Conservation (phyloP, 1,139 yeast species). For the Suhomyces panamericanus region DNA sequence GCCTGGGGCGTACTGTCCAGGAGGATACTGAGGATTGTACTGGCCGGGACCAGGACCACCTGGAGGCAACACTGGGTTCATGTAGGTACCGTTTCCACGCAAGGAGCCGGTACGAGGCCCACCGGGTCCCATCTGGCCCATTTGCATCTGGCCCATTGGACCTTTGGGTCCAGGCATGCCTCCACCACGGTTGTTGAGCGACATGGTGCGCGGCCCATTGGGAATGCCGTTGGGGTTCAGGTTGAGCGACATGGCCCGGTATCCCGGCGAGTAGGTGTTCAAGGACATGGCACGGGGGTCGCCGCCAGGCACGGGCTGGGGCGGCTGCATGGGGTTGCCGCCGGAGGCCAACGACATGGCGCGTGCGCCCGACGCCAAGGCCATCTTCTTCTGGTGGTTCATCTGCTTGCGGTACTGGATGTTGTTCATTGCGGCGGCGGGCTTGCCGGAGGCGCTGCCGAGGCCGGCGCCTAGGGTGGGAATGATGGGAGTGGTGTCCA, state of each 20-base stretch:
- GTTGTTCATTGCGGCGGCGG: slow-evolving; percentile 39
- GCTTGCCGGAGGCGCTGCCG: slow-evolving; percentile 17
- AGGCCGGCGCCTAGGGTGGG: slow-evolving; percentile 52
- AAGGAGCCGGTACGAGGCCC: slow-evolving; percentile 13
- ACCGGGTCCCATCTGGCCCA: slow-evolving; percentile 6
- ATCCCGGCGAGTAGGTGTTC: slow-evolving; percentile 28
- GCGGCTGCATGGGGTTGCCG: slow-evolving; percentile 35
- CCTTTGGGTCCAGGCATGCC: slow-evolving; percentile 6
- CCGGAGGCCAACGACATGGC: slow-evolving; percentile 45
- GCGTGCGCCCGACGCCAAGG: slow-evolving; percentile 48
- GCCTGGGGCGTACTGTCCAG: neutral
- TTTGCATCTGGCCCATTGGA: slow-evolving; percentile 4
- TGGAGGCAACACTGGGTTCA: slow-evolving; percentile 1
- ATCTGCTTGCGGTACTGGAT: slow-evolving; percentile 67
- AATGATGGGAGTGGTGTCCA: slow-evolving; percentile 70
- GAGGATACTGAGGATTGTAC: neutral
- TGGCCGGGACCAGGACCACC: neutral
- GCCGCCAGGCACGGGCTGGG: slow-evolving; percentile 16
- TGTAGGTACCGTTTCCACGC: slow-evolving; percentile 12
- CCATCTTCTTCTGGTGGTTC: slow-evolving; percentile 66
- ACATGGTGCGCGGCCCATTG: slow-evolving; percentile 32
- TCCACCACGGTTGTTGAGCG: slow-evolving; percentile 18
- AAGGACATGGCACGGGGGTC: slow-evolving; percentile 62
- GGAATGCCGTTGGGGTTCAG: slow-evolving; percentile 16
- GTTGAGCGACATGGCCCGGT: slow-evolving; percentile 25